Conservation (phyloP, 2,329 filamentous ascomycete species). For the Hypoxylon sp. region DNA sequence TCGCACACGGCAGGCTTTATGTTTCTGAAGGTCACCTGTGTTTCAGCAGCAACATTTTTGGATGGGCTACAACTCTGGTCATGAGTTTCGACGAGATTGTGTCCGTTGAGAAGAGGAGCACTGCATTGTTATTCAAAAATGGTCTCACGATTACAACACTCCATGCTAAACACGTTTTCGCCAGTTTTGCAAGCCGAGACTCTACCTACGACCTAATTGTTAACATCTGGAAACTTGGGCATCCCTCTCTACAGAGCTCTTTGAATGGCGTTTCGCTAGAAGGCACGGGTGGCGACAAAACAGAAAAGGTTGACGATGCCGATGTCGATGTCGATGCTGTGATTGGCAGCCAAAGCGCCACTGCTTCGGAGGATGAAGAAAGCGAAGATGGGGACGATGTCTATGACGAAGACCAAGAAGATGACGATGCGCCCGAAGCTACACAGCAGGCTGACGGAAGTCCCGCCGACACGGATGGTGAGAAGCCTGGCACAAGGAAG, state of each 20-base stretch:
- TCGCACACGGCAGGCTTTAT: conserved; percentile 92
- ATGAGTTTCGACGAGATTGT: conserved; percentile 99
- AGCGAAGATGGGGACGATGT: conserved; percentile 79
- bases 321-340: conserved; percentile 54
- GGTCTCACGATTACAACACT: conserved; percentile 96
- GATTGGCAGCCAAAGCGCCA: conserved; percentile 61
- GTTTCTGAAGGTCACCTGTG: conserved; percentile 97
- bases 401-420: conserved; percentile 82
- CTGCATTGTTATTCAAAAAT: conserved; percentile 94
- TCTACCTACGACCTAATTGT: conserved; percentile 97
- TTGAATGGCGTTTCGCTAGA: conserved; percentile 87
- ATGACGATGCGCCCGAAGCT: conserved; percentile 62
- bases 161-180: conserved; percentile 94
- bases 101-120: conserved; percentile 95
- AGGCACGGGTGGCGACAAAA: conserved; percentile 86
- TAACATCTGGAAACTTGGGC: conserved; percentile 97
- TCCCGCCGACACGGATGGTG: conserved; percentile 62
- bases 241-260: conserved; percentile 89
- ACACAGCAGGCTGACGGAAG: conserved; percentile 52
- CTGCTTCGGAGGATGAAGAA: conserved; percentile 64
- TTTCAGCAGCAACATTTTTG: conserved; percentile 98
- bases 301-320: conserved; percentile 85
- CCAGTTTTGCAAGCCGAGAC: conserved; percentile 92
- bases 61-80: conserved; percentile 96
- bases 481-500: conserved; percentile 75